Base-by-base conservation (phyloP, 768 basidiomycete genomes). In the Boletus bicolor region DNA sequence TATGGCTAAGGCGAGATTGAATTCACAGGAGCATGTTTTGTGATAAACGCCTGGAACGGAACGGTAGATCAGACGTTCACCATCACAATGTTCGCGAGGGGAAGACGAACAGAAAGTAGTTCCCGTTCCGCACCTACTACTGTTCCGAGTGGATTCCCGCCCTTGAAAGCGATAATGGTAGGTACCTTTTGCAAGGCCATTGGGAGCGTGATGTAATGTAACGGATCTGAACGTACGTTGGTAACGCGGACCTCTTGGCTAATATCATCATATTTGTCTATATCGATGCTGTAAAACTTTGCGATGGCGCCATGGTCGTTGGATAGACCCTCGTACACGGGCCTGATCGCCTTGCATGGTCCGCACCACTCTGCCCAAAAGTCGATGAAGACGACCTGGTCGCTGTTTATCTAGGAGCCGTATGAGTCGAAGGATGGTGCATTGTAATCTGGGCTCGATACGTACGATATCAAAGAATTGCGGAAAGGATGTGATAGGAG, bases 201-300 rank as follows among this genome's bases (percentile, higher is more conserved):
- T 17, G 24, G 26, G 3, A 42, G 12, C 5, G 34, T 14, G 12
- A 21, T 5, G n/a, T 3, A 3, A 14, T 19, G 10, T 8, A 15
- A 26, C 6, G 21, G n/a, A 24, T 19, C 39, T n/a, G 26, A 10
- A 36, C 54, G 15, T 34, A 55, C 43, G 19, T 5, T 49, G 26
- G 38, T 56, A 11, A 55, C 9, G 38, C 52, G 35, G 36, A 60
- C 52, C 11, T 60, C 59, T 5, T 60, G 48, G 7, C 17, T 2
- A 10, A 55, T n/a, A 19, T 56, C n/a, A 1, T 57, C 59, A 3
- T 51, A 34, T 4, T 72, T 73, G 61, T 88, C 87, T 19, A 54
- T 32, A 21, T 58, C 45, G 35, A 57, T 8, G 5, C 46, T 51
- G 39, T 60, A 60, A 10, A 46, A 58, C 3, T 36, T 36, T 28